A percentile compares a stretch with the other conserved stretches of the same genome.
These are phyloP conservation scores for Sporothrix euskadiensis DNA, from an alignment of 2,329 filamentous ascomycete species.

Conservation along the genomic window DNA sequence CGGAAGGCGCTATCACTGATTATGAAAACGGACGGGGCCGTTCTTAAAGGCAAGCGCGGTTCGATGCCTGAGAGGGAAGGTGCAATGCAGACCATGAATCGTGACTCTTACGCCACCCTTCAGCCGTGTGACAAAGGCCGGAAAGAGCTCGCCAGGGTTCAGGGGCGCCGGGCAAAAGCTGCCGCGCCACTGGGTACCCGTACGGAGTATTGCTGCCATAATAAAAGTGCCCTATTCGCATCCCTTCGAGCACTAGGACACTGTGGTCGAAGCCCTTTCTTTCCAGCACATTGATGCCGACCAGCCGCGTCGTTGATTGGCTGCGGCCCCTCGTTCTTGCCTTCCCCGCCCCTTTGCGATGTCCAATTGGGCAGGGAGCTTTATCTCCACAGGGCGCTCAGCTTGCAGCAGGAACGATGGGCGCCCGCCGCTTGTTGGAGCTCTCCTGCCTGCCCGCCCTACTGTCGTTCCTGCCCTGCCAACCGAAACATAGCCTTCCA, in stretches of 20 bases:
- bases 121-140: slow-evolving; percentile 10
- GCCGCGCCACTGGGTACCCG: background rate
- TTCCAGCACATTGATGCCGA: background rate
- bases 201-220: background rate
- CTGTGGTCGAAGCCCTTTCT: background rate
- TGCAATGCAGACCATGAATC: background rate
- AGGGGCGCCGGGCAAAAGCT: background rate
- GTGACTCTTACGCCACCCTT: slow-evolving; percentile 21
- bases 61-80: background rate
- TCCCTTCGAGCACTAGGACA: background rate
- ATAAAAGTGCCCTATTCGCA: background rate
- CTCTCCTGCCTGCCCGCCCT: slow-evolving; percentile 1
- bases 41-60: background rate
- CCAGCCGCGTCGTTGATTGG: slow-evolving; percentile 17
- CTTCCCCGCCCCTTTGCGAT: background rate
- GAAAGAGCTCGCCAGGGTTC: background rate
- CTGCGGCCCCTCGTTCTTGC: slow-evolving; percentile 7
- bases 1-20: background rate
- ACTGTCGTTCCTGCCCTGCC: background rate
- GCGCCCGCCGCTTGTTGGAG: background rate
- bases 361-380: slow-evolving; percentile 11
- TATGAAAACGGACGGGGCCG: background rate
- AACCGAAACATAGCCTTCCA: background rate
- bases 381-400: background rate
- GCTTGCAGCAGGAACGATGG: background rate